Evolutionary conservation across 2,329 filamentous ascomycete genomes (phyloP), one percentile per base, ranked within the genome.

Genomic region (Fusarium tjaetaba): DNA sequence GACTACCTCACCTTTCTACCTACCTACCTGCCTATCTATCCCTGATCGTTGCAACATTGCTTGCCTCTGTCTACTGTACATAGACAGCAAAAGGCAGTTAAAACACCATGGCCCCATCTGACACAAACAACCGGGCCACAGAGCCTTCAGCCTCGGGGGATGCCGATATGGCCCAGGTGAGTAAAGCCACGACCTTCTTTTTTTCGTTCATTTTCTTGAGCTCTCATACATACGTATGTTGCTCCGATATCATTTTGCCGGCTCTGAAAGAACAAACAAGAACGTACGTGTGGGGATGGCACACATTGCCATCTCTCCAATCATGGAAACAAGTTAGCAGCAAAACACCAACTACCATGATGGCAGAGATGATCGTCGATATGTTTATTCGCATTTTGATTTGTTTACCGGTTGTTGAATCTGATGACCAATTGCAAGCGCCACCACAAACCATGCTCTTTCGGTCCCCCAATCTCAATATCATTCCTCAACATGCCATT

Each of bases 161-260:
- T 58, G 70, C 74, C 64, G 76, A 78, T 71, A 69, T 78, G 38
- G 76, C 76, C 43, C 76, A 78, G 65, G 76, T 78, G 43, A 72
- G 75, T 75, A 43, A 49, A 42, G 34, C 43, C 28, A 28, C 11
- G 48, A 34, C 24, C 34, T 53, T 42, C 24, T 58, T 42, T 39
- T 52, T 14, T 48, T 22, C 45, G 22, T 48, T 28, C 26, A 18
- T 24, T 20, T 34, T 24, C 30, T 51, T 14, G 48, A 34, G n/a
- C 9, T 61, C 24, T 43, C 60, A 39, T 56, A 36, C 52, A 45
- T 26, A 38, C 36, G 36, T 38, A 32, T 43, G 46, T 42, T 53
- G 45, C 26, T 43, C 46, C 26, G 16, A 53, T 63, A 30, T 57
- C 22, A 36, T 52, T 49, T 55, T 64, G 57, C 24, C 43, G 28